Conservation (phyloP, 768 basidiomycete genomes). For the Suillus plorans region DNA sequence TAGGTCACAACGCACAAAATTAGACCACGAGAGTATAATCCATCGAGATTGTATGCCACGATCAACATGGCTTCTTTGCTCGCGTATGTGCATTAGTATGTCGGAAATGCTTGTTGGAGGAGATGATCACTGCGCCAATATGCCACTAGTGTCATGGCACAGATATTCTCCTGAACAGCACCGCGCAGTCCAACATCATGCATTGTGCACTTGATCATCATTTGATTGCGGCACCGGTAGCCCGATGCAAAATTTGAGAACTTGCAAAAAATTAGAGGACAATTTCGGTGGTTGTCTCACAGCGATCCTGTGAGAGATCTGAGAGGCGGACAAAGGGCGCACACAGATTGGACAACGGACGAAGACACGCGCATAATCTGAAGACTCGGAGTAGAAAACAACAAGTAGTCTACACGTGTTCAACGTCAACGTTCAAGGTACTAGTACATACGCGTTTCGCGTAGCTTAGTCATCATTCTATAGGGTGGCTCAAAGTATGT, state of each 20-base stretch:
- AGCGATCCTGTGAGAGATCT: neutral
- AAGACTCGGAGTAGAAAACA: no score
- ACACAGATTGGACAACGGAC: neutral
- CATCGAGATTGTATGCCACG: neutral
- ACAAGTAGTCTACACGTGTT: neutral
- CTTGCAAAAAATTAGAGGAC: neutral
- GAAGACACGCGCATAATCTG: neutral
- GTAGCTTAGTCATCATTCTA: constrained; percentile 7
- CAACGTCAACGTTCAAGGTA: no score
- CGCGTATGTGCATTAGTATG: neutral
- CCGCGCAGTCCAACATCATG: neutral
- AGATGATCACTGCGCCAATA: no score
- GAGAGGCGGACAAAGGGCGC: neutral
- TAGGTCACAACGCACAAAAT: neutral
- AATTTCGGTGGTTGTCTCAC: neutral
- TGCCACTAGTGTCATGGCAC: neutral
- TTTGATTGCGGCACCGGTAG: neutral
- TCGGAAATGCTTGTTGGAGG: no score
- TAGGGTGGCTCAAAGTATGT: no score
- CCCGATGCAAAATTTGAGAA: neutral
- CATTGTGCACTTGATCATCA: neutral
- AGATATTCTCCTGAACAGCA: neutral
- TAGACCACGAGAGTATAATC: neutral
- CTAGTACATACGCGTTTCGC: no score
- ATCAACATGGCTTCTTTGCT: neutral